Percentiles rank a stretch among this genome's conserved stretches.
phyloP scores from a whole-genome alignment of 2,329 filamentous ascomycete species.

The Aschersonia sp. region DNA sequence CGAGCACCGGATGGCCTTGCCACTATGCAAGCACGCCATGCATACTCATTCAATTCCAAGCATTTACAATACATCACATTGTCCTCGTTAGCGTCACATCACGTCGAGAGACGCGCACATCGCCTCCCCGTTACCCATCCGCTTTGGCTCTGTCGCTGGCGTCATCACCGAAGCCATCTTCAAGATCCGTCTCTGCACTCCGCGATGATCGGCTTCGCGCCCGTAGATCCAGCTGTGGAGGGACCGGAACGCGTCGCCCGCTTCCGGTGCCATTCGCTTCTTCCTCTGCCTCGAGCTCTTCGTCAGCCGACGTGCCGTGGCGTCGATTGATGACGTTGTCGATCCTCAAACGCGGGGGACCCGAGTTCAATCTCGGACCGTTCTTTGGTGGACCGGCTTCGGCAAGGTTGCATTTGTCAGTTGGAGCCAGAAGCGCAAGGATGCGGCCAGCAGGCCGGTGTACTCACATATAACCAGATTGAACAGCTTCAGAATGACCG shows the following conservation, averaged over 20 bases:
- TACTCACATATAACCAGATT: conserved; percentile 21
- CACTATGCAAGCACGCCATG: neutral
- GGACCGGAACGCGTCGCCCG: neutral
- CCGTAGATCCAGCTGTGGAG: conserved; percentile 1
- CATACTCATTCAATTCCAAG: neutral
- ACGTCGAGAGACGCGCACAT: neutral
- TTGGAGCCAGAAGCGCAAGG: neutral
- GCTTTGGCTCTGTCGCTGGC: neutral
- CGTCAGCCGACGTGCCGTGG: conserved; percentile 6
- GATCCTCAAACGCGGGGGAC: conserved; percentile 21
- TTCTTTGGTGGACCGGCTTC: conserved; percentile 23
- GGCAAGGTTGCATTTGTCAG: neutral
- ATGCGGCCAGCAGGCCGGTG: neutral
- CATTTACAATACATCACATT: too few species aligned
- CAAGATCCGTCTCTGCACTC: neutral
- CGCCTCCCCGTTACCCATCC: neutral
- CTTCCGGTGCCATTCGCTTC: neutral
- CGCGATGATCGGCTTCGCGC: neutral
- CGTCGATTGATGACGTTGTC: conserved; percentile 23
- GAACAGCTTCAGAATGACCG: conserved; percentile 24
- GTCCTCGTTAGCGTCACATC: neutral
- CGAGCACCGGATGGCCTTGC: too few species aligned
- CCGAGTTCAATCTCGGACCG: conserved; percentile 18
- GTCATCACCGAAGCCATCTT: conserved; percentile 2
- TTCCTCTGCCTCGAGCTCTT: conserved; percentile 2